phyloP scores from a whole-genome alignment of 148 eudicot genomes.

The Diospyros kaki region DNA sequence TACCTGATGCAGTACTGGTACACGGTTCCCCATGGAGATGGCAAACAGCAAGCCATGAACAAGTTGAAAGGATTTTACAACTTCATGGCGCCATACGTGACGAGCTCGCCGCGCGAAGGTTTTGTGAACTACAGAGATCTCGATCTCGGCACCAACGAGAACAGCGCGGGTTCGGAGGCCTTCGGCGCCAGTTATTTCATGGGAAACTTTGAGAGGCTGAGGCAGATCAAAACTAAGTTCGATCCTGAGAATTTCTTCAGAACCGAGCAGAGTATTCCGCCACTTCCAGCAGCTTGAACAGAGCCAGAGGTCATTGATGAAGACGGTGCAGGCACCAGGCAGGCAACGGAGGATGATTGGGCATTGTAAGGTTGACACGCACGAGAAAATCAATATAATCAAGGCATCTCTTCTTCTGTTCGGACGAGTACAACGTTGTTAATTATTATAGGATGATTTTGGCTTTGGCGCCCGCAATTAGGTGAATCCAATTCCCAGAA shows the following conservation, averaged over 20 bases:
- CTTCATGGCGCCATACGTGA: slow-evolving; percentile 19
- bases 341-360: too few relatives aligned
- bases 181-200: slow-evolving; percentile 11
- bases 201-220: slow-evolving; percentile 21
- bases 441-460: too few relatives aligned
- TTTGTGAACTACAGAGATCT: slow-evolving; percentile 20
- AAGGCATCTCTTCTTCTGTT: too few relatives aligned
- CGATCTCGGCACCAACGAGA: slow-evolving; percentile 10
- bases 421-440: too few relatives aligned
- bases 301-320: too few relatives aligned
- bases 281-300: too few relatives aligned
- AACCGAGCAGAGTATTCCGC: slow-evolving; percentile 20
- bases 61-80: background rate
- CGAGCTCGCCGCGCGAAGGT: slow-evolving; percentile 11
- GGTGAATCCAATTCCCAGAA: too few relatives aligned
- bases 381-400: too few relatives aligned
- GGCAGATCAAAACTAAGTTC: slow-evolving; percentile 7
- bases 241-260: slow-evolving; percentile 20
- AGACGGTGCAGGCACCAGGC: too few relatives aligned
- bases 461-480: too few relatives aligned
- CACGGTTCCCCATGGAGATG: background rate
- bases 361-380: too few relatives aligned
- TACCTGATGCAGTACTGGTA: background rate
- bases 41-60: slow-evolving; percentile 1
- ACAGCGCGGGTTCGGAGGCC: background rate